Percentiles rank a stretch among this genome's conserved stretches.
phyloP scores from a whole-genome alignment of 352 stramenopile genomes.

The Phytophthora cactorum region DNA sequence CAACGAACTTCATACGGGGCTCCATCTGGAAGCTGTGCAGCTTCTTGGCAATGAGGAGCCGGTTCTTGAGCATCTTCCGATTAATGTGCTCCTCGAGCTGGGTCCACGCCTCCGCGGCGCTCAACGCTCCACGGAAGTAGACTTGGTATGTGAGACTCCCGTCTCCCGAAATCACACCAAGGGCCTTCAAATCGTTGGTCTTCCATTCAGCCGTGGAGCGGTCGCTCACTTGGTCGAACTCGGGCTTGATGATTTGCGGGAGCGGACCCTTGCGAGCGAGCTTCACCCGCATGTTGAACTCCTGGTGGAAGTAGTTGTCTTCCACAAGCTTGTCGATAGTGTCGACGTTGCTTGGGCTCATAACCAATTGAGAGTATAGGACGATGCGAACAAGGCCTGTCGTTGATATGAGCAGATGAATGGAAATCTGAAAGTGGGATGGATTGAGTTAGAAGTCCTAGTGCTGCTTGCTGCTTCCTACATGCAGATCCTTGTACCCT shows the following conservation, averaged over 20 bases:
- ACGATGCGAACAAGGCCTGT: not conserved
- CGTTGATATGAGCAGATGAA: not conserved
- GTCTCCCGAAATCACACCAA: constrained; percentile 25
- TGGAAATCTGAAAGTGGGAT: constrained; percentile 1
- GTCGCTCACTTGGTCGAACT: not conserved
- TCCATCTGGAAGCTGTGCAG: constrained; percentile 38
- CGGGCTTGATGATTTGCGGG: not conserved
- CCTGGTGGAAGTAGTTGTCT: not conserved
- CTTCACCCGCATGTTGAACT: not conserved
- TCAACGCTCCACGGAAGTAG: constrained; percentile 11
- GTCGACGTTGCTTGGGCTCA: not conserved
- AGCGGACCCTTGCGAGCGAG: not conserved
- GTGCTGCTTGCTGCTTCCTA: not conserved
- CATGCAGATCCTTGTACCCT: too few species aligned
- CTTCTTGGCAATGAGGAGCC: constrained; percentile 6
- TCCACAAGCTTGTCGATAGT: not conserved
- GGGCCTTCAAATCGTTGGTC: constrained; percentile 29
- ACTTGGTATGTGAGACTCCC: constrained; percentile 23
- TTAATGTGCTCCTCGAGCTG: constrained; percentile 29
- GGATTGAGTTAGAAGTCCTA: not conserved
- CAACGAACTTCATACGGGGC: constrained; percentile 2
- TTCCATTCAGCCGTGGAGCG: constrained; percentile 12
- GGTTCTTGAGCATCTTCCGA: constrained; percentile 36
- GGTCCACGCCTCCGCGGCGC: constrained; percentile 11
- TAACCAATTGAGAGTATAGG: not conserved